Evolutionary conservation across 1,139 yeast genomes (phyloP).

Genomic region (Pichia cactophila): DNA sequence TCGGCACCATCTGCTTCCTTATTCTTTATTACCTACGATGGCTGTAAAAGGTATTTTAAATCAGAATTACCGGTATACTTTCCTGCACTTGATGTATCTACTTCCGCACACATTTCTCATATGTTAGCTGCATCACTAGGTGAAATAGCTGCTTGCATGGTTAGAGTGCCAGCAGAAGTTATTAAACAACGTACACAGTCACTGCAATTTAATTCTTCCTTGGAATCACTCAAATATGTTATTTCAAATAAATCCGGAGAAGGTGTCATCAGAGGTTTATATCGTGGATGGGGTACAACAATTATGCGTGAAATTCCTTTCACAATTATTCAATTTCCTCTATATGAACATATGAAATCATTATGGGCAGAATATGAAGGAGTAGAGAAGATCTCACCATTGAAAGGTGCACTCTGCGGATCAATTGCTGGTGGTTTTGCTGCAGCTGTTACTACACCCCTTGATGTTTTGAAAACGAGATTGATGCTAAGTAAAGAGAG

Average conservation of each 20-base stretch:
- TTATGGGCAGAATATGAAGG: constrained; percentile 39
- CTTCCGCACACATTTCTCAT: constrained; percentile 46
- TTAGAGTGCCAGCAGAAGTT: constrained; percentile 95
- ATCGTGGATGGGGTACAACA: constrained; percentile 90
- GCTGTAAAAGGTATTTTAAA: constrained; percentile 51
- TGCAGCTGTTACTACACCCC: constrained; percentile 89
- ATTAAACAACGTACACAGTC: constrained; percentile 94
- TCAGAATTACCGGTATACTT: constrained; percentile 32
- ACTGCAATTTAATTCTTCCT: constrained; percentile 48
- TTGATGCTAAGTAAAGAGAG: constrained; percentile 65
- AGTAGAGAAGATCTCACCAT: constrained; percentile 40
- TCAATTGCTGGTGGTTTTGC: constrained; percentile 92
- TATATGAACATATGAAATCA: constrained; percentile 74
- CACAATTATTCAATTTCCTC: constrained; percentile 89
- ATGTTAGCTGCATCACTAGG: constrained; percentile 87
- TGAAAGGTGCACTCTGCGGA: constrained; percentile 90
- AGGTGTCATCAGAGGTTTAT: constrained; percentile 69
- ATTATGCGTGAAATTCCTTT: constrained; percentile 93
- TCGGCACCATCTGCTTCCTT: constrained; percentile 92
- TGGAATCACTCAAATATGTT: constrained; percentile 57
- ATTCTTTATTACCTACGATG: constrained; percentile 84
- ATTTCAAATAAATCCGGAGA: constrained; percentile 62
- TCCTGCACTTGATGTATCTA: constrained; percentile 19
- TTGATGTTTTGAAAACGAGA: constrained; percentile 88
- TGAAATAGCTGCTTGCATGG: constrained; percentile 86